Conservation (phyloP, 164 flowering plant species). For the Tetracentron sinense region DNA sequence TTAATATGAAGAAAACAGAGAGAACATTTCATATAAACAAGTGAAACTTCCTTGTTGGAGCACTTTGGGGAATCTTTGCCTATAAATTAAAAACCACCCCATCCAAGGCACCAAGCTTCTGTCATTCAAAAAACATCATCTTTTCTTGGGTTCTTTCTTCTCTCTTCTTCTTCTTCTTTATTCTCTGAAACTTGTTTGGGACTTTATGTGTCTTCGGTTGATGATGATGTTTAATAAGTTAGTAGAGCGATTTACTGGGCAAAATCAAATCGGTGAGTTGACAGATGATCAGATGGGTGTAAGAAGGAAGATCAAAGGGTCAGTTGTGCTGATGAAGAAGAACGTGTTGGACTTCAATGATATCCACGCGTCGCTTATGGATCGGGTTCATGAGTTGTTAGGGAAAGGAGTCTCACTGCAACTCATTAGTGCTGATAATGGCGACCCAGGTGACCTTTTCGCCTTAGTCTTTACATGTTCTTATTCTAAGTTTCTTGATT, state of each 20-base stretch:
- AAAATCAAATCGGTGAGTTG: too few species aligned
- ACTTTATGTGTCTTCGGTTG: not conserved
- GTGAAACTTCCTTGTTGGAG: too few species aligned
- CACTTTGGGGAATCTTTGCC: too few species aligned
- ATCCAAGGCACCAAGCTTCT: too few species aligned
- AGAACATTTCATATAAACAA: too few species aligned
- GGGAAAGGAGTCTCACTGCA: conserved; percentile 51
- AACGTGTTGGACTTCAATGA: conserved; percentile 59
- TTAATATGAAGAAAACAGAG: too few species aligned
- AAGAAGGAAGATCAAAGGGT: conserved; percentile 39
- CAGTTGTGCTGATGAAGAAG: conserved; percentile 73
- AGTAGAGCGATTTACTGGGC: not conserved
- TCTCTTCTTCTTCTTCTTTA: too few species aligned
- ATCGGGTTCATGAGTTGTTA: conserved; percentile 42
- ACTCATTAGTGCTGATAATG: conserved; percentile 47
- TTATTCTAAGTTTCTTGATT: not conserved
- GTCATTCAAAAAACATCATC: too few species aligned
- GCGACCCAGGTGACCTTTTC: conserved; percentile 34
- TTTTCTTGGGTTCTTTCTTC: too few species aligned
- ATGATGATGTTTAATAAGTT: not conserved
- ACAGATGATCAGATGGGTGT: too few species aligned
- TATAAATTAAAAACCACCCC: too few species aligned
- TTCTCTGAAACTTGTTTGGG: too few species aligned
- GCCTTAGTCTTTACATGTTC: not conserved
- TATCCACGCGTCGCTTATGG: conserved; percentile 43